Evolutionary conservation across 2,329 filamentous ascomycete genomes (phyloP).

Genomic region (Davidsoniella eucalypti): DNA sequence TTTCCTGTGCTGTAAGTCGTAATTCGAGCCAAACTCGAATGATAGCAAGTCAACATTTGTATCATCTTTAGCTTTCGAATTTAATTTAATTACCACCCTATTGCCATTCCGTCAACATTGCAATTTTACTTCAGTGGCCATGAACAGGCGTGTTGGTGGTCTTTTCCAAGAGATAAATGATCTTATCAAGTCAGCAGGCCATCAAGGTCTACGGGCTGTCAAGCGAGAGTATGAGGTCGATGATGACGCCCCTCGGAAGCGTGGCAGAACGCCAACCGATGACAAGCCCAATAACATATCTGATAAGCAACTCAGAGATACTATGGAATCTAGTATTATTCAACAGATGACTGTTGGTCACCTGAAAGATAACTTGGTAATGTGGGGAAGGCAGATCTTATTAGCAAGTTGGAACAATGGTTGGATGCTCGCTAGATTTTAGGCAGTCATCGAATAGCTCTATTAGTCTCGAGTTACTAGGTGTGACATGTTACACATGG

Average conservation of each 20-base stretch:
- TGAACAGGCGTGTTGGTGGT: conserved; percentile 70
- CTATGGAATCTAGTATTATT: conserved; percentile 29
- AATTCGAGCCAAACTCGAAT: no score
- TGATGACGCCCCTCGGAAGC: conserved; percentile 29
- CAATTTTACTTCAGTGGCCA: conserved; percentile 32
- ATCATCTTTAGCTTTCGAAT: no score
- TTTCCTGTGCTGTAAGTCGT: no score
- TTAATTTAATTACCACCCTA: no score
- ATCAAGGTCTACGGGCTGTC: conserved; percentile 13
- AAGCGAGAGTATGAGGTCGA: conserved; percentile 18
- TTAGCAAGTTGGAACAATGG: conserved; percentile 41
- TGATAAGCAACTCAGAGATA: conserved; percentile 30
- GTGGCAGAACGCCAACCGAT: conserved; percentile 21
- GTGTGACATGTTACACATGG: no score
- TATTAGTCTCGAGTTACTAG: no score
- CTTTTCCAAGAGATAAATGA: conserved; percentile 64
- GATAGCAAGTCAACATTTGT: no score
- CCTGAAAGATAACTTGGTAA: conserved; percentile 31
- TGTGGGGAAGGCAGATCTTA: conserved; percentile 37
- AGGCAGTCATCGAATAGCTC: no score
- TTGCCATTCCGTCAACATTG: no score
- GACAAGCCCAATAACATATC: conserved; percentile 22
- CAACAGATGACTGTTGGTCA: conserved; percentile 38
- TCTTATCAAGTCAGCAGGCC: conserved; percentile 35
- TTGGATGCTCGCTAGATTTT: conserved; percentile 27